These are phyloP conservation scores for Geotrichum armillariae DNA, from an alignment of 1,139 yeast genomes.

Conservation along the genomic window DNA sequence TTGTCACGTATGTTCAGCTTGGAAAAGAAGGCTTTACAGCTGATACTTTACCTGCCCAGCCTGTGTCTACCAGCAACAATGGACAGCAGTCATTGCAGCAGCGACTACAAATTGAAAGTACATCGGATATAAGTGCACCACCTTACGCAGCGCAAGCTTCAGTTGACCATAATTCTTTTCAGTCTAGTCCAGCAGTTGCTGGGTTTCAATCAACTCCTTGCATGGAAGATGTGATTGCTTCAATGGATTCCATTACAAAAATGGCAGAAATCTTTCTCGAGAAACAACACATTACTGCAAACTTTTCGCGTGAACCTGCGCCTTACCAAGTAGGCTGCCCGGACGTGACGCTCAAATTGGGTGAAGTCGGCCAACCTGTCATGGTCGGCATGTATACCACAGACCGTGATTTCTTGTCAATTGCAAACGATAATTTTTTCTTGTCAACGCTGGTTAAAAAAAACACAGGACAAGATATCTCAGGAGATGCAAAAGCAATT, in stretches of 20 bases:
- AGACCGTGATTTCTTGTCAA: constrained; percentile 16
- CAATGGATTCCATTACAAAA: constrained; percentile 19
- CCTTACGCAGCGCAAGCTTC: background rate
- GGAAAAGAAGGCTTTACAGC: constrained; percentile 10
- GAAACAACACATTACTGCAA: constrained; percentile 22
- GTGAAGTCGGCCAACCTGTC: constrained; percentile 19
- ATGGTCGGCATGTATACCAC: constrained; percentile 24
- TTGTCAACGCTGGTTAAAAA: constrained; percentile 10
- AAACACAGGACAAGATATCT: constrained; percentile 2
- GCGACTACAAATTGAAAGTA: background rate
- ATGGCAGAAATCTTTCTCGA: constrained; percentile 22
- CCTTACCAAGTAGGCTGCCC: constrained; percentile 21
- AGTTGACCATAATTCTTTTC: background rate
- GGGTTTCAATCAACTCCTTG: constrained; percentile 12
- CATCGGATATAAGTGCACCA: background rate
- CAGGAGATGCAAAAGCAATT: constrained; percentile 15
- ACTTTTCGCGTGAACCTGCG: constrained; percentile 20
- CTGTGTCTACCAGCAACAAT: background rate
- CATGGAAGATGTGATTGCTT: constrained; percentile 18
- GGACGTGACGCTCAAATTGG: constrained; percentile 21
- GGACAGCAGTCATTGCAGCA: background rate
- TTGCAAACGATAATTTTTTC: constrained; percentile 21
- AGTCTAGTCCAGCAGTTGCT: no score
- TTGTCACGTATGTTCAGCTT: constrained; percentile 9
- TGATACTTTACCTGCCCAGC: background rate